Evolutionary conservation across 1,284 basidiomycete genomes (phyloP).

Genomic region (Coriolopsis trogii): DNA sequence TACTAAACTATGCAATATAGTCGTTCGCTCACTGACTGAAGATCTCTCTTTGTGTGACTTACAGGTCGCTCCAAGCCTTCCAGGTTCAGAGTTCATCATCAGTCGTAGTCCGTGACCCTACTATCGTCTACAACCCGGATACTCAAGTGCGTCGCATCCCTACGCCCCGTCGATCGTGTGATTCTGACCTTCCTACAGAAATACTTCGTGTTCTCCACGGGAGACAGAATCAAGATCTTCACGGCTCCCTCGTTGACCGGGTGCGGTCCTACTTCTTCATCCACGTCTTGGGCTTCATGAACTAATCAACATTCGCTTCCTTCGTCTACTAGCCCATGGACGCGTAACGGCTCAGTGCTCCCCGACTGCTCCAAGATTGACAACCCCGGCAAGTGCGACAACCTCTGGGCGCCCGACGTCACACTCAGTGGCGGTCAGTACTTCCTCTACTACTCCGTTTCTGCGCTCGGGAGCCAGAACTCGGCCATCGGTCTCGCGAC

Average conservation of each 20-base stretch:
- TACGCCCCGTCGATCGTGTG: too few species aligned
- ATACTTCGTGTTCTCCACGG: slow-evolving; percentile 13
- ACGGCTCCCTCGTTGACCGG: slow-evolving; percentile 1
- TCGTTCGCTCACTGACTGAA: too few species aligned
- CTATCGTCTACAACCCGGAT: slow-evolving; percentile 8
- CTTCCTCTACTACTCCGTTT: slow-evolving; percentile 36
- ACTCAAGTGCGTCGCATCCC: not conserved
- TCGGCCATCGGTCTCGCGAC: slow-evolving; percentile 39
- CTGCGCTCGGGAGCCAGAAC: slow-evolving; percentile 34
- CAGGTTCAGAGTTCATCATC: too few species aligned
- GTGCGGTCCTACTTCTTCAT: not conserved
- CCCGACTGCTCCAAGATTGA: slow-evolving; percentile 15
- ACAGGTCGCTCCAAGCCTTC: too few species aligned
- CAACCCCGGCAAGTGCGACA: slow-evolving; percentile 3
- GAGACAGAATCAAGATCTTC: slow-evolving; percentile 4
- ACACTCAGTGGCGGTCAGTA: slow-evolving; percentile 23
- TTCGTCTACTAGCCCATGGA: slow-evolving; percentile 13
- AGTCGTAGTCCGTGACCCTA: slow-evolving; percentile 6
- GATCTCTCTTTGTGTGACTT: too few species aligned
- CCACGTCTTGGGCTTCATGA: not conserved
- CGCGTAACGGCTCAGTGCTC: slow-evolving; percentile 13
- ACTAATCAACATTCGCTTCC: not conserved
- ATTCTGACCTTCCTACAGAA: not conserved
- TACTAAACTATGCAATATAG: too few species aligned
- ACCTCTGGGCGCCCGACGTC: slow-evolving; percentile 22